Evolutionary conservation across 257 asterid species (phyloP), one percentile per base, ranked within the genome.

Genomic region (Mentha longifolia): DNA sequence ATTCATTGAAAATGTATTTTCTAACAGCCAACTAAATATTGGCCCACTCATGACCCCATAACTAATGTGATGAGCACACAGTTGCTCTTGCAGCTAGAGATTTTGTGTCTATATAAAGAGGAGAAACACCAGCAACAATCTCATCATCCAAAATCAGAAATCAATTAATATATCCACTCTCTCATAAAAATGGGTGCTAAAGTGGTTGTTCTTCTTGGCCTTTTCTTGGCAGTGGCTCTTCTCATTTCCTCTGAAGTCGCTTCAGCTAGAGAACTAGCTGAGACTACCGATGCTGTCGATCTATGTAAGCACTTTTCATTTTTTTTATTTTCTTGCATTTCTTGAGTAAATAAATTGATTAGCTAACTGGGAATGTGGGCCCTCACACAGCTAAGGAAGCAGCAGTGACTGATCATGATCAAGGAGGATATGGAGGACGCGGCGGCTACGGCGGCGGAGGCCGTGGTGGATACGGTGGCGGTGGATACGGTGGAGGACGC

Each of bases 131-230:
- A 20, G 7, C 33, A 20, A 17, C n/a, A 54, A 10, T 19, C 33
- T 54, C 61, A 71, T 71, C 59, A 71, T 71, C 59, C 65, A 74
- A 59, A 47, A 28, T n/a, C 6, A 43, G 12, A 61, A 16, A 37
- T 6, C 1, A 22, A 22, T 22, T 22, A 22, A 22, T 22, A 22
- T 0, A n/a, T 9, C 49, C 0, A 47, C 6, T 46, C 6, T 46
- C 15, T 33, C 64, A 39, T 4, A 37, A 41, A 68, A 70, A 76
- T 76, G 80, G 67, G 68, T 70, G 31, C 72, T 57, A 76, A 76
- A 28, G 16, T 31, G 54, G 19, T 70, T 46, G 20, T 70, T 62
- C 17, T 76, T 41, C 64, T 70, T 3, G 72, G 68, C 63, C 54
- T 76, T 33, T 50, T 73, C 72, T 55, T 70, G 7, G 76, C 72